Percentiles rank a stretch among this genome's conserved stretches.
phyloP scores from a whole-genome alignment of 148 eudicot species.

The Drosera capensis region DNA sequence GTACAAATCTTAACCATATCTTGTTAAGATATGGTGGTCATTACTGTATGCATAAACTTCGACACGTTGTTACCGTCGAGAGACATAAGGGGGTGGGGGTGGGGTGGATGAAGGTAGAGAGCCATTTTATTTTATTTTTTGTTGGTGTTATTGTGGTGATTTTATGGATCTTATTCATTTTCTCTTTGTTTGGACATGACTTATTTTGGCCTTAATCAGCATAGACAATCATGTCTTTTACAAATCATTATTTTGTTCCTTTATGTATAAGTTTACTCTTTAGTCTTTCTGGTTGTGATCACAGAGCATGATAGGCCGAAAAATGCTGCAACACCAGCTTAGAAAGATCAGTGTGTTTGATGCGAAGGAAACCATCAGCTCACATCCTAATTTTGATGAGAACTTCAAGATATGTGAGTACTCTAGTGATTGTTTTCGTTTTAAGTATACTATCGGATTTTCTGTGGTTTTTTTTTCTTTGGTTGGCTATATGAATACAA shows the following conservation, averaged over 20 bases:
- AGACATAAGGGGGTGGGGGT: too few species aligned
- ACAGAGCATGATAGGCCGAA: slow-evolving; percentile 94
- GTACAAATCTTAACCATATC: slow-evolving; percentile 89
- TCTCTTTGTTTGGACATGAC: too few species aligned
- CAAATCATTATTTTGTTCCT: not conserved
- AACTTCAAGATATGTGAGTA: slow-evolving; percentile 69
- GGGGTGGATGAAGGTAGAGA: too few species aligned
- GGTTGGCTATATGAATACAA: not conserved
- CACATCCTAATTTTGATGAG: slow-evolving; percentile 76
- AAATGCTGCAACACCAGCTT: slow-evolving; percentile 82
- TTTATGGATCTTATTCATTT: too few species aligned
- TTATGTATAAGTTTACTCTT: not conserved
- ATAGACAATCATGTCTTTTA: too few species aligned
- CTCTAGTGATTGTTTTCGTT: slow-evolving; percentile 3
- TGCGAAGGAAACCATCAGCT: slow-evolving; percentile 66
- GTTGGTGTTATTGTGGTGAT: too few species aligned
- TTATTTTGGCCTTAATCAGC: too few species aligned
- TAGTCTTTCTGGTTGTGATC: slow-evolving; percentile 4
- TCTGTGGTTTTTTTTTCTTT: not conserved
- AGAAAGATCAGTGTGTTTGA: slow-evolving; percentile 67
- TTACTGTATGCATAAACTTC: too few species aligned
- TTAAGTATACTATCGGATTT: not conserved
- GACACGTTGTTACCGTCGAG: too few species aligned
- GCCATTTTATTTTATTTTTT: too few species aligned
- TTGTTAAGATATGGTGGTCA: not conserved